phyloP scores from a whole-genome alignment of 495 filamentous ascomycete genomes.

The Hypomontagnella submonticulosa region DNA sequence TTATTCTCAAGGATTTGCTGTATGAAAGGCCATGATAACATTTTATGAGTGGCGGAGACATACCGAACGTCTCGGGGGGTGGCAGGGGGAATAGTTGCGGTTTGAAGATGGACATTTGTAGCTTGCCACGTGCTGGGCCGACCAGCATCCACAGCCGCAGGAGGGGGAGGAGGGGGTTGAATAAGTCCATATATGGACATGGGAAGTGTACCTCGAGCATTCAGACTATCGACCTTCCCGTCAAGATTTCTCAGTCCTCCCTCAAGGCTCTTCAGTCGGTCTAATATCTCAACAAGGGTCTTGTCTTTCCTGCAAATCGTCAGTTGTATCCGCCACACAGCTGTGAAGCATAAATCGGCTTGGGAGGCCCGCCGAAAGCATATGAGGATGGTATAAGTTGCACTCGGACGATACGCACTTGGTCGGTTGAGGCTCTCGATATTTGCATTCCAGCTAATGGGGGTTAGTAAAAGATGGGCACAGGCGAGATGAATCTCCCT shows the following conservation, averaged over 20 bases:
- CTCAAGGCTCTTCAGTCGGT: conserved; percentile 64
- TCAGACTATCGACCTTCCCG: conserved; percentile 59
- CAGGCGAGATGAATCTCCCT: conserved; percentile 29
- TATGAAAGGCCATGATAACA: conserved; percentile 67
- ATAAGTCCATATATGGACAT: conserved; percentile 40
- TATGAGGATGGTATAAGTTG: conserved; percentile 21
- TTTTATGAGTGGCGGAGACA: conserved; percentile 65
- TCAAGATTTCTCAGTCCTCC: conserved; percentile 41
- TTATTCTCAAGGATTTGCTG: conserved; percentile 58
- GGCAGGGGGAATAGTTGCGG: conserved; percentile 22
- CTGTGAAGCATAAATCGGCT: conserved; percentile 24
- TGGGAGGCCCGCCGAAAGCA: conserved; percentile 25
- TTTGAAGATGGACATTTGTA: conserved; percentile 23
- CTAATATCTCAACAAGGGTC: conserved; percentile 68
- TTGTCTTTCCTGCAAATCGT: conserved; percentile 66
- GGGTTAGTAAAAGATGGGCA: conserved; percentile 41
- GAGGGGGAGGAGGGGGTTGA: conserved; percentile 26
- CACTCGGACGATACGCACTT: conserved; percentile 62
- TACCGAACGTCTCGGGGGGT: conserved; percentile 50
- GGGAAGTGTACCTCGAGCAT: conserved; percentile 37
- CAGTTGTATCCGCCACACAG: conserved; percentile 34
- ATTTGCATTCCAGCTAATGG: conserved; percentile 65
- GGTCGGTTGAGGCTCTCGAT: conserved; percentile 69
- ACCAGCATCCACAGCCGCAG: conserved; percentile 26
- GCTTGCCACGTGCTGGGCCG: conserved; percentile 31